Conservation (phyloP, 495 filamentous ascomycete species). For the Penicillium verhagenii region DNA sequence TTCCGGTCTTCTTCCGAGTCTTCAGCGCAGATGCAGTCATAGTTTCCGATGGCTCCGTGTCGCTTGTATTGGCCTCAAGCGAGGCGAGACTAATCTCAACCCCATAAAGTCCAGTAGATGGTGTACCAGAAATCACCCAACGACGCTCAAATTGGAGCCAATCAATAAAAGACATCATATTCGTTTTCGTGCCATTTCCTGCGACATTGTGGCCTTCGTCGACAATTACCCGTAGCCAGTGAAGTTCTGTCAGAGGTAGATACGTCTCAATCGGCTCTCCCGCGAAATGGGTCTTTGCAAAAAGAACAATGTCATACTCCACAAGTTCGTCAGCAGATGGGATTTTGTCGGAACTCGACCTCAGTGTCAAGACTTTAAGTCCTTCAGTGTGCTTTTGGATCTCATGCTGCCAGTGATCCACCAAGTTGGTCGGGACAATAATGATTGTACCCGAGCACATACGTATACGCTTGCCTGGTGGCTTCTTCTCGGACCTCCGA, state of each 20-base stretch:
- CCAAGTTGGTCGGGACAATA: conserved; percentile 51
- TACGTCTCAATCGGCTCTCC: conserved; percentile 54
- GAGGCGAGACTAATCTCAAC: conserved; percentile 62
- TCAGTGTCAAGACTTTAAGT: conserved; percentile 63
- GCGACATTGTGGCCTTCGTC: conserved; percentile 90
- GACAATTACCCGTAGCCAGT: conserved; percentile 83
- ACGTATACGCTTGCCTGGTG: conserved; percentile 50
- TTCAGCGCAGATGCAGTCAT: conserved; percentile 29
- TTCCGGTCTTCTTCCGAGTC: conserved; percentile 38
- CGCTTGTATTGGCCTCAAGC: conserved; percentile 41
- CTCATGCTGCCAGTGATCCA: conserved; percentile 58
- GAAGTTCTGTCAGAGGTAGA: conserved; percentile 67
- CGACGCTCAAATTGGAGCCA: conserved; percentile 68
- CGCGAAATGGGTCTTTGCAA: conserved; percentile 73
- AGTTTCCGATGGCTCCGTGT: conserved; percentile 33
- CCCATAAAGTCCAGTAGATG: conserved; percentile 76
- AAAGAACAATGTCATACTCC: conserved; percentile 74
- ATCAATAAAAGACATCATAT: conserved; percentile 65
- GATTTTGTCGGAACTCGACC: conserved; percentile 46
- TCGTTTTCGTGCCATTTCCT: conserved; percentile 54
- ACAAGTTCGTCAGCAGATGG: conserved; percentile 60
- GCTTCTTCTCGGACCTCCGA: conserved; percentile 39
- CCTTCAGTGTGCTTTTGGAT: conserved; percentile 67
- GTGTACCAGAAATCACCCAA: conserved; percentile 92
- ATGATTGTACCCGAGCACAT: conserved; percentile 65